A percentile compares a stretch with the other conserved stretches of the same genome.
Conservation (phyloP, 495 filamentous ascomycete species). For the Penicillium manginii region DNA sequence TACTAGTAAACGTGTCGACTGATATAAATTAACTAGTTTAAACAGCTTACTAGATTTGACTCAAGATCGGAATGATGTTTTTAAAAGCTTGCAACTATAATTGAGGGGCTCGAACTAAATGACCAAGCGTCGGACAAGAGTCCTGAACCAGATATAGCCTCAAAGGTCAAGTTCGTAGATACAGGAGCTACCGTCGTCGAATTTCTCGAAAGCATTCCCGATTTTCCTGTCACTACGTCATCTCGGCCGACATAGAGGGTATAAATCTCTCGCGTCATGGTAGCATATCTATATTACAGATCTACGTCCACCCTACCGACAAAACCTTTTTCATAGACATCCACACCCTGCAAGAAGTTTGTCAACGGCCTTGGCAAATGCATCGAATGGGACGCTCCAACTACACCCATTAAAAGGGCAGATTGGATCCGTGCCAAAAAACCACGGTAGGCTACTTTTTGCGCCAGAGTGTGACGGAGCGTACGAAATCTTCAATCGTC, state of each 20-base stretch:
- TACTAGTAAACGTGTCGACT: too few relatives aligned
- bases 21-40: too few relatives aligned
- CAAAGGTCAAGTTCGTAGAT: too few relatives aligned
- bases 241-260: conserved; percentile 60
- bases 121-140: too few relatives aligned
- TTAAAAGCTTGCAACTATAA: too few relatives aligned
- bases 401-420: conserved; percentile 17
- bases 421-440: conserved; percentile 48
- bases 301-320: conserved; percentile 29
- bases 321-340: conserved; percentile 55
- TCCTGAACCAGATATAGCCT: too few relatives aligned
- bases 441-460: conserved; percentile 41
- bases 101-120: too few relatives aligned
- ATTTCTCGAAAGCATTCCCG: too few relatives aligned
- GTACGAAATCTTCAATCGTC: conserved; percentile 50
- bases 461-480: conserved; percentile 44
- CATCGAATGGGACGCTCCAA: conserved; percentile 39
- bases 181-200: too few relatives aligned
- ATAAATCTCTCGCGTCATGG: conserved; percentile 51
- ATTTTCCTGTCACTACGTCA: neutral
- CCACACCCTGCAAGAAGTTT: conserved; percentile 41
- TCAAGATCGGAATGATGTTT: too few relatives aligned
- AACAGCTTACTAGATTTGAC: too few relatives aligned
- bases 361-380: conserved; percentile 49
- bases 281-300: conserved; percentile 53